Evolutionary conservation across 2,329 filamentous ascomycete species (phyloP).

Genomic region (Paraphoma chrysanthemicola): DNA sequence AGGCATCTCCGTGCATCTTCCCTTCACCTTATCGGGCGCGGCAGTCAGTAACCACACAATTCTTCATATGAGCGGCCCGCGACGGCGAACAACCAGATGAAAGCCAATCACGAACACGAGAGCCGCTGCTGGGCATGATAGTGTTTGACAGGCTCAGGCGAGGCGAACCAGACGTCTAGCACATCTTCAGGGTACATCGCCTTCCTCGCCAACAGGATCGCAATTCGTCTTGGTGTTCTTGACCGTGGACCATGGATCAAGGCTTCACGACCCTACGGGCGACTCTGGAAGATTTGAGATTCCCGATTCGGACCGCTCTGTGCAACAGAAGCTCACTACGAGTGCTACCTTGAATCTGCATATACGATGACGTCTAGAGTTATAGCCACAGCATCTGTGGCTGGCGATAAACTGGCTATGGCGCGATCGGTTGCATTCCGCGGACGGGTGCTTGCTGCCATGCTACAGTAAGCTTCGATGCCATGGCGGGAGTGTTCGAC

Average conservation of each 20-base stretch:
- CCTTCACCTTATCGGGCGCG: constrained; percentile 8
- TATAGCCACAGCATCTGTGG: constrained; percentile 1
- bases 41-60: constrained; percentile 3
- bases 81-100: constrained; percentile 23
- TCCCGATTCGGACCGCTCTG: background rate
- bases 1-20: constrained; percentile 8
- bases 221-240: background rate
- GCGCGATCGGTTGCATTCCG: background rate
- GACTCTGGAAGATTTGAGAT: background rate
- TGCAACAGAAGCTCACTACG: background rate
- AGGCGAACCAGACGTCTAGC: background rate
- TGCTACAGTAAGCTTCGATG: background rate
- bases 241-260: background rate
- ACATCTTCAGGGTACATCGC: background rate
- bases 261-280: background rate
- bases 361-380: constrained; percentile 5
- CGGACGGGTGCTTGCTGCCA: background rate
- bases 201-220: background rate
- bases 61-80: constrained; percentile 22
- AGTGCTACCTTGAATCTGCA: background rate
- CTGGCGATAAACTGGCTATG: background rate
- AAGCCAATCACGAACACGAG: constrained; percentile 28
- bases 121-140: constrained; percentile 4
- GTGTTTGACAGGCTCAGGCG: constrained; percentile 12
- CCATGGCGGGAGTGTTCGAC: background rate